Evolutionary conservation across 1,284 basidiomycete species (phyloP), one percentile per base, ranked within the genome.

Genomic region (Sutorius eximius): DNA sequence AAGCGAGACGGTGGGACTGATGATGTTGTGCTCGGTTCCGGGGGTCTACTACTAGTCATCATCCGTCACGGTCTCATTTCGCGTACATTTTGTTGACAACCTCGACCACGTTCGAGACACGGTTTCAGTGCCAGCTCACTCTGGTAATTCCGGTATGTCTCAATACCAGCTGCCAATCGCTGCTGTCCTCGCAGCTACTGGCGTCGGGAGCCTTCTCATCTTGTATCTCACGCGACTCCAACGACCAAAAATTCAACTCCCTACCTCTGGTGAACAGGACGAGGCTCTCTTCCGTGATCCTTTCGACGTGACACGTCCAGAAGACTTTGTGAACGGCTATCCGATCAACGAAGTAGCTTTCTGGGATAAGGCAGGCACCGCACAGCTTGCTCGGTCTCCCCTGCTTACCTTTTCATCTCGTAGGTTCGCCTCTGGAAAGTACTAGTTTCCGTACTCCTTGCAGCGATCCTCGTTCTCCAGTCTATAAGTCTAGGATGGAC

Each of bases 231-330:
- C 73, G 22, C 61, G 74, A 38, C 68, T 73, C 2, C 70, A 65
- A 32, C 77, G 81, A 43, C 81, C 81, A 40, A 82, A 82, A 65
- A 76, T 89, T 45, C 73, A 81, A 50, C 77, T 90, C 22, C 81
- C 84, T 30, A 68, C 71, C 5, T 70, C 77, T 57, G 68, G 66
- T 13, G 73, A 75, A 38, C 71, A 67, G 13, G 65, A 68, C 18
- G 73, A 74, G 55, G 59, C 58, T 0, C 69, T 73, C 3, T 59
- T 65, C 49, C 73, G 66, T 30, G 93, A 95, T 67, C 85, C 91
- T 3, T 94, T 93, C 68, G 84, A 93, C 61, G 82, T 94, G 34
- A 81, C 84, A 29, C 85, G 74, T 41, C 81, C 86, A 3, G 83
- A 86, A 61, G 87, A 93, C 64, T 65, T 83, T 33, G 63, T 85